Evolutionary conservation across 2,329 filamentous ascomycete genomes (phyloP), one percentile per base, ranked within the genome.

Genomic region (Claviceps capensis): DNA sequence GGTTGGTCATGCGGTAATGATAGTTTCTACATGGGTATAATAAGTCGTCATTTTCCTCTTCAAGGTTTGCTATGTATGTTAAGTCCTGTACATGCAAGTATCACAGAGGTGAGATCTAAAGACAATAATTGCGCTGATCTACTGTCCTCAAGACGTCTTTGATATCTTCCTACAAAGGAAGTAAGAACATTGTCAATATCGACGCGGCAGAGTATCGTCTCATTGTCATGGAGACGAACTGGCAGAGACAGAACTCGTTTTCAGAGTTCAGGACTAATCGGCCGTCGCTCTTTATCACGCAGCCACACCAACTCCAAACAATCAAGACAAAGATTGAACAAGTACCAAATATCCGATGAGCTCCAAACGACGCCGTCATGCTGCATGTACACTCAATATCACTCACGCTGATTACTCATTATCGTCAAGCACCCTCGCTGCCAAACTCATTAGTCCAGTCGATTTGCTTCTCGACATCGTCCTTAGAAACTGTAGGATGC

Each of bases 371-470:
- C 62, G 62, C 63, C 62, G 52, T 57, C 56, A 60, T 62, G 57
- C 60, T 44, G 48, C 22, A 50, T 58, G 58, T 60, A 50, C 30
- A 26, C 41, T 48, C 8, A 53, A 51, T 54, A 50, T 55, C 55
- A 49, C 54, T 17, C 53, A 52, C 50, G 47, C 50, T 17, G 14
- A 1, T 22, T 36, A 26, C 17, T 42, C 48, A 38, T n/a, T 30
- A 23, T 26, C 22, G 47, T 65, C 59, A 78, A 59, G 75, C 74
- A 17, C 91, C 91, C 67, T 96, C 91, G 65, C 88, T 95, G 52
- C 91, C 91, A 70, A 97, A 97, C 70, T 97, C 90, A 62, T 85
- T 79, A 9, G 93, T 98, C 93, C 93, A 98, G 45, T 96, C 89
- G 47, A 86, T 77, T 66, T 91, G 96, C 62, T 81, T 78, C 59